phyloP scores from a whole-genome alignment of 148 eudicot species.

The Cornus suecica region DNA sequence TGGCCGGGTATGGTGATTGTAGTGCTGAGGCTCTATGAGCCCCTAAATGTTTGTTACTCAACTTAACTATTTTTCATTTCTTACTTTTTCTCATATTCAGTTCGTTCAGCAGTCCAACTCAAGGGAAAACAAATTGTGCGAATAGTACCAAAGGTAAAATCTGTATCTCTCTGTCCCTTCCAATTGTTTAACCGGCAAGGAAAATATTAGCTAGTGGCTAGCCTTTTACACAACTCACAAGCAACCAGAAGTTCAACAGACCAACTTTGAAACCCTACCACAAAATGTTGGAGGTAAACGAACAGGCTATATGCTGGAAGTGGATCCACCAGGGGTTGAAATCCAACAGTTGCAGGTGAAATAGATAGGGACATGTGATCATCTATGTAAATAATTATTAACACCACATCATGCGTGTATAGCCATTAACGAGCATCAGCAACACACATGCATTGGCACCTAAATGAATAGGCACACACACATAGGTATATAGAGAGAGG shows the following conservation, averaged over 20 bases:
- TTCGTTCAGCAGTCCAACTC: no score
- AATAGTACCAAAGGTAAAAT: no score
- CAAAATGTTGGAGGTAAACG: neutral
- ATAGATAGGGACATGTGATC: neutral
- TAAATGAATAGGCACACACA: neutral
- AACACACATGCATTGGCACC: neutral
- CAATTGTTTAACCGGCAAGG: no score
- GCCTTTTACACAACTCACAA: neutral
- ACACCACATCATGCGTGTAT: neutral
- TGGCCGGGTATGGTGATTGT: neutral
- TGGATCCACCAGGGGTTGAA: constrained; percentile 5
- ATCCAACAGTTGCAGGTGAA: neutral
- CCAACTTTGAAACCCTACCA: neutral
- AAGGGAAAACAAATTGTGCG: no score
- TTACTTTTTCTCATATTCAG: neutral
- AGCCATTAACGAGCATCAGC: neutral
- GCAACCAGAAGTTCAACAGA: neutral
- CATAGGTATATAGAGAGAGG: neutral
- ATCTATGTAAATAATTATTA: neutral
- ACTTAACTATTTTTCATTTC: neutral
- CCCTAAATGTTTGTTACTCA: neutral
- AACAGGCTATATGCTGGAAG: neutral
- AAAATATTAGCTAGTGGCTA: no score
- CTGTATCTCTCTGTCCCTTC: no score
- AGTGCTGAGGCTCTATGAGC: neutral